These are phyloP conservation scores for Fusarium secorum DNA, from an alignment of 2,329 filamentous ascomycete genomes.

Conservation along the genomic window DNA sequence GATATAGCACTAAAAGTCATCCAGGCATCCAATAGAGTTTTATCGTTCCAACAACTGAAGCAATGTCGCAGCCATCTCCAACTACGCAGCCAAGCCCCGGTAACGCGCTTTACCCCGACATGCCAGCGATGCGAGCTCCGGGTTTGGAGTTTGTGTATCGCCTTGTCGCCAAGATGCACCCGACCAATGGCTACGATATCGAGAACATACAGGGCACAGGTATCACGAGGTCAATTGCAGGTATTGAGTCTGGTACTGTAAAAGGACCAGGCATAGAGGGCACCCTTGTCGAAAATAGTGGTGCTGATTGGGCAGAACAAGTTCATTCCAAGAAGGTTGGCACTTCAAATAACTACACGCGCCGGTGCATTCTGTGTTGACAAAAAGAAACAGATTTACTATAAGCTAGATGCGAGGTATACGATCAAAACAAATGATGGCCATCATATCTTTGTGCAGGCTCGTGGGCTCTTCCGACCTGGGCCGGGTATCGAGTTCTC, in stretches of 20 bases:
- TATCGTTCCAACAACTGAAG: fast-evolving
- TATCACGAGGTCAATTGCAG: not conserved
- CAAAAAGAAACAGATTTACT: not conserved
- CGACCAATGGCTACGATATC: not conserved
- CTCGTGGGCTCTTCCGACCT: not conserved
- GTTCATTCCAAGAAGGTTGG: not conserved
- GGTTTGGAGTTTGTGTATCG: not conserved
- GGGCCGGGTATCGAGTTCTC: not conserved
- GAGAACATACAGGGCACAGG: not conserved
- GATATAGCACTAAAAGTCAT: not conserved
- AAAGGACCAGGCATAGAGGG: not conserved
- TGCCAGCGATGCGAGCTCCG: not conserved
- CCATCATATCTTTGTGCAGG: not conserved
- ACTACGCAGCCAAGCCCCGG: not conserved
- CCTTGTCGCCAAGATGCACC: not conserved
- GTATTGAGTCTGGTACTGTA: not conserved
- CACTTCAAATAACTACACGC: not conserved
- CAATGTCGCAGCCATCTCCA: not conserved
- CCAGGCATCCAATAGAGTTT: not conserved
- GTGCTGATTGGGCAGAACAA: not conserved
- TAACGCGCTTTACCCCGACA: not conserved
- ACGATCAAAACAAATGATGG: not conserved
- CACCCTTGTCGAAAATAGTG: not conserved
- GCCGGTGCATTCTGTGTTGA: not conserved
- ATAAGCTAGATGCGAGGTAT: not conserved